These are phyloP conservation scores for Pseudogymnoascus destructans DNA, from an alignment of 2,329 filamentous ascomycete genomes.

Conservation along the genomic window DNA sequence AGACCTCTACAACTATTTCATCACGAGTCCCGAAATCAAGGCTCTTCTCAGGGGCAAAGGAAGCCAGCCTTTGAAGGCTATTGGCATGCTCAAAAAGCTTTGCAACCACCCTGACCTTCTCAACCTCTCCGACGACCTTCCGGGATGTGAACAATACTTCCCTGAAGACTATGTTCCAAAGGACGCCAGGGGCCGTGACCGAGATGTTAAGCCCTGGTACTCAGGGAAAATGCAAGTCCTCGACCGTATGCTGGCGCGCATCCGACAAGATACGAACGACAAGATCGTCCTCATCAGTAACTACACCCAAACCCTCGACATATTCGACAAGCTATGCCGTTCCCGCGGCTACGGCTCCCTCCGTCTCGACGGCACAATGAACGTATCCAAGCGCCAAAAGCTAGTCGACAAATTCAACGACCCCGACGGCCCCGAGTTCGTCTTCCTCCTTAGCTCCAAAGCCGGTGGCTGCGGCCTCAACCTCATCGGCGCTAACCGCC, in stretches of 20 bases:
- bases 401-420: slow-evolving; percentile 97
- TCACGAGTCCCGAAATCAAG: slow-evolving; percentile 89
- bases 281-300: slow-evolving; percentile 99
- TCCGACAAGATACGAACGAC: slow-evolving; percentile 91
- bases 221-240: slow-evolving; percentile 97
- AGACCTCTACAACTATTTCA: slow-evolving; percentile 92
- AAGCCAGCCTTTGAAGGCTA: slow-evolving; percentile 90
- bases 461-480: slow-evolving; percentile 95
- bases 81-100: slow-evolving; percentile 92
- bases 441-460: slow-evolving; percentile 94
- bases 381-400: slow-evolving; percentile 91
- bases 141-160: slow-evolving; percentile 69
- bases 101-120: slow-evolving; percentile 96
- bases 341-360: slow-evolving; percentile 72
- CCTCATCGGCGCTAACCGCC: slow-evolving; percentile 82
- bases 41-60: slow-evolving; percentile 84
- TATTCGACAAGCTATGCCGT: slow-evolving; percentile 86
- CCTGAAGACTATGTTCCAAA: slow-evolving; percentile 83
- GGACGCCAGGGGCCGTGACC: slow-evolving; percentile 74
- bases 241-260: slow-evolving; percentile 94
- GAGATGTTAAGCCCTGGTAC: slow-evolving; percentile 89
- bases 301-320: slow-evolving; percentile 89
- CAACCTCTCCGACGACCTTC: slow-evolving; percentile 68
- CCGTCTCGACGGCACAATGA: slow-evolving; percentile 93
- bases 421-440: slow-evolving; percentile 75